Base-by-base conservation (phyloP, 1,284 basidiomycete genomes). In the Ustilago loliicola region DNA sequence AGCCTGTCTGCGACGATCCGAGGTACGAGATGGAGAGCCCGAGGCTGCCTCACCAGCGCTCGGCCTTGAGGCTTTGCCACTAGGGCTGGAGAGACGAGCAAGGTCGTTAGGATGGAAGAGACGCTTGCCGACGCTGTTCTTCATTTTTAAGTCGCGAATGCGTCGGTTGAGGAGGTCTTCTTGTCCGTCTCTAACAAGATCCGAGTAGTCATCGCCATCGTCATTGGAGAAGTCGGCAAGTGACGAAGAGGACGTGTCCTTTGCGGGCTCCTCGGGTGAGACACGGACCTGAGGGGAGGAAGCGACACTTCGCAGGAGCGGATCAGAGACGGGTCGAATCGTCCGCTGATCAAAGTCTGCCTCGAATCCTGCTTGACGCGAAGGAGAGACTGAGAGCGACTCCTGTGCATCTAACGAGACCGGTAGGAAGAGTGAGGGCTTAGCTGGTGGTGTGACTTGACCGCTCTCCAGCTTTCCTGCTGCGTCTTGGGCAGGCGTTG, bases 171-270 rank as follows among this genome's bases (percentile, higher is more conserved):
- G 66, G 3, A 71, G 64, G 23, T 63, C 57, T 17, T 83, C 81
- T 38, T 82, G 77, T 7, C 66, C 81, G 23, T 80, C 80, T 9
- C 71, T 61, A 2, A 79, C 74, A 23, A 84, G 66, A 27, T 84
- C 82, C 3, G 82, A 84, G 56, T 82, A 84, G 87, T 98, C 75
- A n/a, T 79, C 77, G 40, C 55, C 66, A 3, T 97, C 72, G 17
- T 78, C 70, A 3, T 55, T 62, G 0, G 62, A 61, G 21, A 70
- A 73, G 61, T 57, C 61, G 21, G 66, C 56, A 4, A 73, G 61
- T 9, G 57, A 38, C 19, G 68, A 38, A 11, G 68, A 45, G 2
- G 52, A 30, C 3, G 47, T 29, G 1, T 66, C 48, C 36, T 36
- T 57, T 25, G 57, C 29, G 7, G 45, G 30, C 8, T 67, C 58